phyloP scores from a whole-genome alignment of 1,284 basidiomycete genomes.

The Lentinula novae-zelandiae region DNA sequence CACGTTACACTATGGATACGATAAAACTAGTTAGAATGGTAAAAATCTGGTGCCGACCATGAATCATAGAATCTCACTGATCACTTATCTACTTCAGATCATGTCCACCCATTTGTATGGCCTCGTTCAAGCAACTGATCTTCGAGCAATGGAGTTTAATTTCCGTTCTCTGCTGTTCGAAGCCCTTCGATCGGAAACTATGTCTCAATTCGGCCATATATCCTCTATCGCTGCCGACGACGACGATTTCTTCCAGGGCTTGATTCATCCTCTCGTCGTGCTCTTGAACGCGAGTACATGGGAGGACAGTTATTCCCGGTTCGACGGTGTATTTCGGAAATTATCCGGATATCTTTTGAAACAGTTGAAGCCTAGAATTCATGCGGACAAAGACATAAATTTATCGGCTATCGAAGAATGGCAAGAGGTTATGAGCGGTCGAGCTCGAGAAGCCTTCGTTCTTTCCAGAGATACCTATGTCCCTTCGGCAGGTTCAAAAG shows the following conservation, averaged over 20 bases:
- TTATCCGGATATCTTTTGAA: background rate
- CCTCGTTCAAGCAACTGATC: slow-evolving; percentile 79
- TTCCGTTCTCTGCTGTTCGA: slow-evolving; percentile 46
- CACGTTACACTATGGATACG: background rate
- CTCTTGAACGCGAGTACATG: background rate
- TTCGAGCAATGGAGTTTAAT: slow-evolving; percentile 67
- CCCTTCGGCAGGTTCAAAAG: slow-evolving; percentile 29
- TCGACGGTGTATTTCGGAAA: background rate
- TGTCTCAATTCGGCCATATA: slow-evolving; percentile 25
- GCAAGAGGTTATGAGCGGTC: background rate
- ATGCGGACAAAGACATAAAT: background rate
- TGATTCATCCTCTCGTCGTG: background rate
- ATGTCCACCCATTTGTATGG: slow-evolving; percentile 74
- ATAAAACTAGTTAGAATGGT: background rate
- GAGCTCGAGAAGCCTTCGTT: background rate
- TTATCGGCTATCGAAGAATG: background rate
- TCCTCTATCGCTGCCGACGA: background rate
- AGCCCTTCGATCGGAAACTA: slow-evolving; percentile 45
- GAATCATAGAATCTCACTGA: slow-evolving; percentile 37
- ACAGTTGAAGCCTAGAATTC: background rate
- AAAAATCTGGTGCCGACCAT: slow-evolving; percentile 31
- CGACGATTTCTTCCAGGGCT: background rate
- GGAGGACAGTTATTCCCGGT: background rate
- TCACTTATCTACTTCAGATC: slow-evolving; percentile 75
- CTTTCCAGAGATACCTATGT: background rate